Evolutionary conservation across 2,329 filamentous ascomycete species (phyloP).

Genomic region (Alternaria atra): DNA sequence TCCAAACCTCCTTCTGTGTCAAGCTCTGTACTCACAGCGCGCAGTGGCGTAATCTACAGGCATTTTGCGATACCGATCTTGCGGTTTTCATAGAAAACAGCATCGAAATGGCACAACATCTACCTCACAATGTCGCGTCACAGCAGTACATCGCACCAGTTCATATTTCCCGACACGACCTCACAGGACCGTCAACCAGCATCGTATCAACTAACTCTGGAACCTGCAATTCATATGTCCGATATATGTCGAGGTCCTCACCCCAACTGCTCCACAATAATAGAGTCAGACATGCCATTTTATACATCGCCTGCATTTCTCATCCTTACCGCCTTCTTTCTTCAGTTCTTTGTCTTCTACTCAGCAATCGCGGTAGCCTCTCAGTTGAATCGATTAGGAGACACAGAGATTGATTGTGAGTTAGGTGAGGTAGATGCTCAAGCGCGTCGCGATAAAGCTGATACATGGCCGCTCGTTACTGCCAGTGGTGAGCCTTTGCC

Average conservation of each 20-base stretch:
- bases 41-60: neutral
- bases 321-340: neutral
- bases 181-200: neutral
- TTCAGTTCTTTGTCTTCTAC: neutral
- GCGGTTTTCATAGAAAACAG: neutral
- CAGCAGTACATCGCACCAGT: neutral
- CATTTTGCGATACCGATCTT: neutral
- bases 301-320: neutral
- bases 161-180: neutral
- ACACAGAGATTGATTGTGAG: neutral
- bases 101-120: neutral
- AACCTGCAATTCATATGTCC: neutral
- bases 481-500: neutral
- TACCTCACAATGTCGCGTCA: neutral
- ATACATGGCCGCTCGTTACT: neutral
- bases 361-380: neutral
- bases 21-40: neutral
- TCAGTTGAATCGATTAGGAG: neutral
- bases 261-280: neutral
- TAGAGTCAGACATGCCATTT: neutral
- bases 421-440: neutral
- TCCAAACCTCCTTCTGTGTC: neutral
- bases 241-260: neutral
- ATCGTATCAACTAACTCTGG: neutral
- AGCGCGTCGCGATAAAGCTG: neutral